A percentile compares a stretch with the other conserved stretches of the same genome.
Evolutionary conservation across 2,329 filamentous ascomycete species (phyloP).

Genomic region (Canariomyces notabilis): DNA sequence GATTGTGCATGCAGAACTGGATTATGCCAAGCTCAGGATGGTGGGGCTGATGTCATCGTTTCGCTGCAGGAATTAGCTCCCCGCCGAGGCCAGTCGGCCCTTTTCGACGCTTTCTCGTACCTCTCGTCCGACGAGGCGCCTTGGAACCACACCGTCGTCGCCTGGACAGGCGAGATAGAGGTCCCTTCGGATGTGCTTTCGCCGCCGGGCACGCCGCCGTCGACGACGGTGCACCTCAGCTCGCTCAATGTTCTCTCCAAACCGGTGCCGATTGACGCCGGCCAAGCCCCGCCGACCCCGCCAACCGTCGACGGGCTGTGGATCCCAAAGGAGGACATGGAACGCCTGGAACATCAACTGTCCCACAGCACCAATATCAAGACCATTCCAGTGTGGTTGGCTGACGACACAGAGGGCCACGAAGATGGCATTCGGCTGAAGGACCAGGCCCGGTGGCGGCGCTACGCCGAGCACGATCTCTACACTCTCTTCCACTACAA

Average conservation of each 20-base stretch:
- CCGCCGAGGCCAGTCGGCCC: conserved; percentile 80
- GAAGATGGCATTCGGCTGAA: conserved; percentile 68
- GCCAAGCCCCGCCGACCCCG: conserved; percentile 50
- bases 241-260: conserved; percentile 71
- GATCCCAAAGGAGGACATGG: conserved; percentile 65
- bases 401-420: conserved; percentile 64
- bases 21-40: conserved; percentile 17
- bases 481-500: conserved; percentile 97
- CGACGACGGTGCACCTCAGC: conserved; percentile 45
- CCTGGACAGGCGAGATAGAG: conserved; percentile 89
- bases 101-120: conserved; percentile 87
- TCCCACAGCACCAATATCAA: conserved; percentile 67
- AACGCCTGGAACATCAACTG: conserved; percentile 68
- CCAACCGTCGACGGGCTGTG: conserved; percentile 63
- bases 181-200: conserved; percentile 41
- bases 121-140: conserved; percentile 76
- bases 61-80: conserved; percentile 60
- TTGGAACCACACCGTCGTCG: conserved; percentile 90
- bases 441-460: conserved; percentile 80
- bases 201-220: conserved; percentile 44
- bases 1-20: not conserved
- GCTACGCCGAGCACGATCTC: conserved; percentile 85
- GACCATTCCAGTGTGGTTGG: conserved; percentile 84
- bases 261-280: conserved; percentile 67
- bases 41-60: conserved; percentile 26